phyloP scores from a whole-genome alignment of 2,329 filamentous ascomycete species.

The Clonostachys byssicola region DNA sequence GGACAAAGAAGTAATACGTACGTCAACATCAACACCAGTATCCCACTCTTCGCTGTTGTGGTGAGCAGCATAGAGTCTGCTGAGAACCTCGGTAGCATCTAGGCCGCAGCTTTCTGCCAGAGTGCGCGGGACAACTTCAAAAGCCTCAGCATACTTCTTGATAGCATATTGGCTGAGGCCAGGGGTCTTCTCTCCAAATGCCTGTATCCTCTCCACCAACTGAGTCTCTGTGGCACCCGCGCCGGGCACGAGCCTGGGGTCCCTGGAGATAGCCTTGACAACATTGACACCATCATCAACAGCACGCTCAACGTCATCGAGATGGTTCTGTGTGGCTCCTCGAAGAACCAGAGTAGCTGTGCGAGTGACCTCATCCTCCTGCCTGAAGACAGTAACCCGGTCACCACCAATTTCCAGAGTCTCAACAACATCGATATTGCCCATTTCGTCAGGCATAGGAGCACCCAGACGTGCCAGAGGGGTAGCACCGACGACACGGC shows the following conservation, averaged over 20 bases:
- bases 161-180: conserved; percentile 95
- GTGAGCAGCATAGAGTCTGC: conserved; percentile 88
- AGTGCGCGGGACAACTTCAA: conserved; percentile 92
- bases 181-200: conserved; percentile 86
- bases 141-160: conserved; percentile 94
- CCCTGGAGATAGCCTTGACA: conserved; percentile 95
- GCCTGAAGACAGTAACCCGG: conserved; percentile 95
- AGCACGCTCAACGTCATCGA: conserved; percentile 94
- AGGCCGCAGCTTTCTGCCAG: conserved; percentile 92
- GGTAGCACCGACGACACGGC: conserved; percentile 92
- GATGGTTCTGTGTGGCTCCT: conserved; percentile 95
- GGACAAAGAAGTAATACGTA: conserved; percentile 21
- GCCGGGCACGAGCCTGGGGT: conserved; percentile 85
- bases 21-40: conserved; percentile 90
- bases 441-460: conserved; percentile 99
- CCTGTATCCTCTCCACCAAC: conserved; percentile 86
- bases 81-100: conserved; percentile 94
- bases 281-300: conserved; percentile 98
- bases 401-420: conserved; percentile 97
- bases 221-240: conserved; percentile 94
- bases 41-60: conserved; percentile 84
- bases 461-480: conserved; percentile 93
- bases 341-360: conserved; percentile 93
- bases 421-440: conserved; percentile 89
- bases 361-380: conserved; percentile 87